Conservation (phyloP, 2,329 filamentous ascomycete genomes). For the Rugonectria rugulosa region DNA sequence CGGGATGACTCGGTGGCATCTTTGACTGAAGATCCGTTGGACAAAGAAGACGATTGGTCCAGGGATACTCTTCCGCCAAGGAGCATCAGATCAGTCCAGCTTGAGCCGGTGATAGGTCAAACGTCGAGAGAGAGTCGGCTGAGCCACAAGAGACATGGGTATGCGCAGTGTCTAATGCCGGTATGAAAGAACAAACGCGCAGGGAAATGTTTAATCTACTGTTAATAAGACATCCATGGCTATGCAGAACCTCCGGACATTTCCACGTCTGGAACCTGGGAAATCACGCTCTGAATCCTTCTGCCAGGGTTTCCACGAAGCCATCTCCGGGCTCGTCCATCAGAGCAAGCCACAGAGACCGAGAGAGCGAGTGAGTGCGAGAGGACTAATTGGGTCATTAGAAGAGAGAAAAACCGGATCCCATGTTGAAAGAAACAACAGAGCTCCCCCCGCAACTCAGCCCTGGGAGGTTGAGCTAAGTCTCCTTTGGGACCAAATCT, state of each 20-base stretch:
- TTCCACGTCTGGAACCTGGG: too few species aligned
- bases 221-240: too few species aligned
- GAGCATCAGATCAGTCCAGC: not conserved
- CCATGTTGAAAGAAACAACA: slow-evolving; percentile 2
- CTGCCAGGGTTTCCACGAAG: slow-evolving; percentile 27
- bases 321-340: too few species aligned
- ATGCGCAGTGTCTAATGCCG: too few species aligned
- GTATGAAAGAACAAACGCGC: too few species aligned
- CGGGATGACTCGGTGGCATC: slow-evolving; percentile 1
- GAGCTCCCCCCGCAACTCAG: slow-evolving; percentile 34
- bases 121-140: not conserved
- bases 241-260: too few species aligned
- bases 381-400: slow-evolving; percentile 30
- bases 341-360: too few species aligned
- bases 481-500: not conserved
- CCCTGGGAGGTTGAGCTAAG: slow-evolving; percentile 23
- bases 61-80: not conserved
- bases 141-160: not conserved
- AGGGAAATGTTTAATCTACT: too few species aligned
- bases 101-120: too few species aligned
- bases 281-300: too few species aligned
- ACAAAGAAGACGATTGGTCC: not conserved
- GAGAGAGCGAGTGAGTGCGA: too few species aligned
- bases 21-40: not conserved
- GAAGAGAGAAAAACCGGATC: slow-evolving; percentile 8